Evolutionary conservation across 176 grass and related monocot species (phyloP).

Genomic region (Saccharum spontaneum): DNA sequence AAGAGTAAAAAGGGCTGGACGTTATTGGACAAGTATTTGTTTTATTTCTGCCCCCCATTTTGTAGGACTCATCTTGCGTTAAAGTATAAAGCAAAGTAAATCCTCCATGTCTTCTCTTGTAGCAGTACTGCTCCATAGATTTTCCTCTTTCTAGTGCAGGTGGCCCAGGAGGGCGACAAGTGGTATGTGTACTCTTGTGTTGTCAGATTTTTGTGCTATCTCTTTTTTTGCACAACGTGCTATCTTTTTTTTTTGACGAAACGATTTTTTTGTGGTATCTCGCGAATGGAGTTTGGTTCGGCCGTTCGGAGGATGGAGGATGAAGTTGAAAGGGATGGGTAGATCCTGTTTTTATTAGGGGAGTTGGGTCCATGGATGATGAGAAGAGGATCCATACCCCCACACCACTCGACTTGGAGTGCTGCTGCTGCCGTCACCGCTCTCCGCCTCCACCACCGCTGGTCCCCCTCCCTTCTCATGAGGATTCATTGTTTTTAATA

Average conservation of each 20-base stretch:
- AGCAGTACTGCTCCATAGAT: not conserved
- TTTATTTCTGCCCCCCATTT: slow-evolving; percentile 60
- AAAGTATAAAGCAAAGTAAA: slow-evolving; percentile 64
- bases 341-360: not conserved
- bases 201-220: not conserved
- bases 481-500: too few species aligned
- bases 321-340: not conserved
- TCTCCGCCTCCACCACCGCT: too few species aligned
- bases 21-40: slow-evolving; percentile 42
- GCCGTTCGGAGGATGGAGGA: not conserved
- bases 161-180: too few species aligned
- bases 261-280: not conserved
- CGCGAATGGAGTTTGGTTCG: not conserved
- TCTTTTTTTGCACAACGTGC: too few species aligned
- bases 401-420: too few species aligned
- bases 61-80: slow-evolving; percentile 57
- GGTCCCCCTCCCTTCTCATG: too few species aligned
- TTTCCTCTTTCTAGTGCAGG: not conserved
- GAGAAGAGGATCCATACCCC: too few species aligned
- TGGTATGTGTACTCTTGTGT: not conserved
- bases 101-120: slow-evolving; percentile 24
- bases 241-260: not conserved
- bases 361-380: too few species aligned
- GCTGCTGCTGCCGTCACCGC: too few species aligned
- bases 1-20: slow-evolving; percentile 40